These are phyloP conservation scores for Myriosclerotinia scirpicola DNA, from an alignment of 2,329 filamentous ascomycete genomes.

Conservation along the genomic window DNA sequence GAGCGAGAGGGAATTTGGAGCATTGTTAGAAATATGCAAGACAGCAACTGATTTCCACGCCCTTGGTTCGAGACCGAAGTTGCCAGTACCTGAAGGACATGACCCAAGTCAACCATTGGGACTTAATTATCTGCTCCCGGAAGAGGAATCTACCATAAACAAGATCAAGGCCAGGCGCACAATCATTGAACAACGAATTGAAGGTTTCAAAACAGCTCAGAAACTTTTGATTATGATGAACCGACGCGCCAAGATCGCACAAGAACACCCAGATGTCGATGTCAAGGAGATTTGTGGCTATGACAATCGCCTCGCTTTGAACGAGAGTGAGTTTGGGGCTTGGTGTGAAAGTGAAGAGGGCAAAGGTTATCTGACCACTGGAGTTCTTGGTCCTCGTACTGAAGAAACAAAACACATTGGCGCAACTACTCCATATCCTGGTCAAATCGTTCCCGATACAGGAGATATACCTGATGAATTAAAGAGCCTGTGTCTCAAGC, in stretches of 20 bases:
- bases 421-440: slow-evolving; percentile 27
- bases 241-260: slow-evolving; percentile 32
- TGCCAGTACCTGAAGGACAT: slow-evolving; percentile 33
- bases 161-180: slow-evolving; percentile 30
- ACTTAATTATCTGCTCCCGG: slow-evolving; percentile 35
- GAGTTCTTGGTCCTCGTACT: slow-evolving; percentile 36
- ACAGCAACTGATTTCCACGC: slow-evolving; percentile 31
- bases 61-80: slow-evolving; percentile 37
- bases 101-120: slow-evolving; percentile 37
- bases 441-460: slow-evolving; percentile 25
- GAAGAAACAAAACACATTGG: slow-evolving; percentile 32
- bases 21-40: slow-evolving; percentile 29
- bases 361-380: slow-evolving; percentile 32
- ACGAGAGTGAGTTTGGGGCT: slow-evolving; percentile 35
- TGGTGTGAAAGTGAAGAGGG: slow-evolving; percentile 36
- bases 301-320: slow-evolving; percentile 38
- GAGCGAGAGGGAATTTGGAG: slow-evolving; percentile 32
- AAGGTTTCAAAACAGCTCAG: slow-evolving; percentile 29
- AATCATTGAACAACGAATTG: slow-evolving; percentile 29
- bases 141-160: slow-evolving; percentile 33
- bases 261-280: slow-evolving; percentile 29
- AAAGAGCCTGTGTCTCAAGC: slow-evolving; percentile 36
- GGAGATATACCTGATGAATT: slow-evolving; percentile 29
- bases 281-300: slow-evolving; percentile 38
- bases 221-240: slow-evolving; percentile 36